A percentile compares a stretch with the other conserved stretches of the same genome.
Evolutionary conservation across 371 early-diverging fungal species (phyloP).

Genomic region (Choanephora cucurbitarum): DNA sequence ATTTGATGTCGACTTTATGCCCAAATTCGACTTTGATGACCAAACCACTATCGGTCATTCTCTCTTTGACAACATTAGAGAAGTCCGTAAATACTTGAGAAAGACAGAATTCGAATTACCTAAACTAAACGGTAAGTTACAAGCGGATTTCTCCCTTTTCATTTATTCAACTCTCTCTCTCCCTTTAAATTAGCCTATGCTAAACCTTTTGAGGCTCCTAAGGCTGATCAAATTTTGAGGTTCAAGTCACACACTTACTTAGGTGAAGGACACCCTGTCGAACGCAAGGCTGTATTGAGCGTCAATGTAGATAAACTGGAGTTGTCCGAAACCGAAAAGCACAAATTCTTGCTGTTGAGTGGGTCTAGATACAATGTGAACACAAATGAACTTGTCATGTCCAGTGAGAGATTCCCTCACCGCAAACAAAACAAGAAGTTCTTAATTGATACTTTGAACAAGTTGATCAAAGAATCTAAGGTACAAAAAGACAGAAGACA

Average conservation of each 20-base stretch:
- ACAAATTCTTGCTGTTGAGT: slow-evolving; percentile 62
- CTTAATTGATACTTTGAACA: slow-evolving; percentile 59
- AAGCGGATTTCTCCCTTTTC: too few relatives aligned
- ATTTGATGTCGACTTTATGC: slow-evolving; percentile 56
- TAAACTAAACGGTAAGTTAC: slow-evolving; percentile 56
- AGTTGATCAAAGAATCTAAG: slow-evolving; percentile 59
- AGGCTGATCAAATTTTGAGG: slow-evolving; percentile 51
- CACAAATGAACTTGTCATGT: slow-evolving; percentile 55
- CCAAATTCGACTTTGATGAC: slow-evolving; percentile 61
- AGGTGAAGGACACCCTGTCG: slow-evolving; percentile 67
- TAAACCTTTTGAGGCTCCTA: slow-evolving; percentile 63
- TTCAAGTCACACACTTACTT: slow-evolving; percentile 60
- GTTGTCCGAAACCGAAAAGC: slow-evolving; percentile 50
- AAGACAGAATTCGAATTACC: slow-evolving; percentile 68
- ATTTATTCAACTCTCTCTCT: too few relatives aligned
- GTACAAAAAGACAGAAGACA: slow-evolving; percentile 28
- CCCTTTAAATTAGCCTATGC: slow-evolving; percentile 48
- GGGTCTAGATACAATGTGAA: slow-evolving; percentile 64
- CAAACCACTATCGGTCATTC: slow-evolving; percentile 62
- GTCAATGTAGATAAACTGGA: slow-evolving; percentile 55
- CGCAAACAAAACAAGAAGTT: slow-evolving; percentile 71
- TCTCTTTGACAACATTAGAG: slow-evolving; percentile 56
- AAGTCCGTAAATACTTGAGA: slow-evolving; percentile 65
- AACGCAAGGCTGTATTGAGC: slow-evolving; percentile 61
- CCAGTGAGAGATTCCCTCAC: slow-evolving; percentile 64